phyloP scores from a whole-genome alignment of 495 filamentous ascomycete genomes.

The Neurospora sp. region DNA sequence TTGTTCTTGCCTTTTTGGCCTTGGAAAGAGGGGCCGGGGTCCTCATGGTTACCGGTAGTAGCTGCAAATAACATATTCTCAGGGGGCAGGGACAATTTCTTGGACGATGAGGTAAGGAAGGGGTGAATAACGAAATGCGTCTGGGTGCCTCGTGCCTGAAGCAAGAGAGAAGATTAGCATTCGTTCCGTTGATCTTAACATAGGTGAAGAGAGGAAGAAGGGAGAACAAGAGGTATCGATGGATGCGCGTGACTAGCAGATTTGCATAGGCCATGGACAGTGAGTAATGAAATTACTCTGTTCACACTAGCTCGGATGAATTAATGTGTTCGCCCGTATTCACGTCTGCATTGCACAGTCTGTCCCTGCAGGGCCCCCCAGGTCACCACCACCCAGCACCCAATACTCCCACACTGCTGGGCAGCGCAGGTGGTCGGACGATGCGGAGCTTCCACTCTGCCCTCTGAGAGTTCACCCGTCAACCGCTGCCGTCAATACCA shows the following conservation, averaged over 20 bases:
- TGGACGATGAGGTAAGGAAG: neutral
- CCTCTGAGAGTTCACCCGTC: neutral
- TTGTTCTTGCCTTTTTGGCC: neutral
- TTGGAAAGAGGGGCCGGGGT: neutral
- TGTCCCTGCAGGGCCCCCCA: neutral
- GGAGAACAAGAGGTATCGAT: neutral
- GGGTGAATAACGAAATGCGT: neutral
- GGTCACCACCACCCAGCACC: neutral
- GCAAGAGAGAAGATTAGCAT: neutral
- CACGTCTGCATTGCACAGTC: neutral
- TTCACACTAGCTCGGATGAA: neutral
- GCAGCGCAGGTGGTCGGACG: neutral
- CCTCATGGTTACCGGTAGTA: neutral
- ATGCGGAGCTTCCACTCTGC: neutral
- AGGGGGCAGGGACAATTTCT: neutral
- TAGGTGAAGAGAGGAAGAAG: neutral
- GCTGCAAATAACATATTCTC: neutral
- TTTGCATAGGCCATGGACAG: neutral
- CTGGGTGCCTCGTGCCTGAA: neutral
- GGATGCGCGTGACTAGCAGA: neutral
- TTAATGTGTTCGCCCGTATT: neutral
- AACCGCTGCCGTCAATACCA: neutral
- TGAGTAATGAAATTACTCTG: neutral
- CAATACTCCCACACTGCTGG: neutral
- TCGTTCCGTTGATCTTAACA: neutral